phyloP scores from a whole-genome alignment of 2,329 filamentous ascomycete genomes.

The Escovopsis weberi region DNA sequence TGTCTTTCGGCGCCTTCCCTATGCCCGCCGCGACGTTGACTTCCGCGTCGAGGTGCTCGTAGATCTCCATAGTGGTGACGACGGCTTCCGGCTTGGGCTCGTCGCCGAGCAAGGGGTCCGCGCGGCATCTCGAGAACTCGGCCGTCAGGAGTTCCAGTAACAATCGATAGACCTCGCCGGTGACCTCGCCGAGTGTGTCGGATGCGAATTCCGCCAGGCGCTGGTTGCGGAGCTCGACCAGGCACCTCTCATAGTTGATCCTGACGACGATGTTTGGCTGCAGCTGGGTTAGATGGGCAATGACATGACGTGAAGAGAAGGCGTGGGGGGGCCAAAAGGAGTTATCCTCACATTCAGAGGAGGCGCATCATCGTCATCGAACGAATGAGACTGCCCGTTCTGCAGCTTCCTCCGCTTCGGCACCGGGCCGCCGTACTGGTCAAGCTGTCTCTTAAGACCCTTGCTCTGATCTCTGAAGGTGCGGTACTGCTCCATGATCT shows the following conservation, averaged over 20 bases:
- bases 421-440: slow-evolving; percentile 23
- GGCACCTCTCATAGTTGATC: slow-evolving; percentile 73
- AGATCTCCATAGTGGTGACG: slow-evolving; percentile 42
- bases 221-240: slow-evolving; percentile 68
- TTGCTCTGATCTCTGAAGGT: slow-evolving; percentile 39
- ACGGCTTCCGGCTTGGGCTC: slow-evolving; percentile 16
- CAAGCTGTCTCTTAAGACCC: slow-evolving; percentile 36
- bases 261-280: slow-evolving; percentile 61
- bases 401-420: slow-evolving; percentile 41
- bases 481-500: slow-evolving; percentile 37
- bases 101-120: slow-evolving; percentile 31
- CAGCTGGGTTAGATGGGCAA: slow-evolving; percentile 12
- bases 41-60: slow-evolving; percentile 35
- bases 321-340: neutral
- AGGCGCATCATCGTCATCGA: slow-evolving; percentile 24
- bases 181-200: slow-evolving; percentile 55
- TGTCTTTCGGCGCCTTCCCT: slow-evolving; percentile 35
- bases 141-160: slow-evolving; percentile 58
- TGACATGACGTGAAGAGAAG: neutral
- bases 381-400: slow-evolving; percentile 24
- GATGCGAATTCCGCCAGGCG: slow-evolving; percentile 60
- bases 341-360: slow-evolving; percentile 36
- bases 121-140: slow-evolving; percentile 51
- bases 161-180: slow-evolving; percentile 63
- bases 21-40: slow-evolving; percentile 43